These are phyloP conservation scores for Myrmaecium sp. DNA, from an alignment of 2,329 filamentous ascomycete genomes.

Conservation along the genomic window DNA sequence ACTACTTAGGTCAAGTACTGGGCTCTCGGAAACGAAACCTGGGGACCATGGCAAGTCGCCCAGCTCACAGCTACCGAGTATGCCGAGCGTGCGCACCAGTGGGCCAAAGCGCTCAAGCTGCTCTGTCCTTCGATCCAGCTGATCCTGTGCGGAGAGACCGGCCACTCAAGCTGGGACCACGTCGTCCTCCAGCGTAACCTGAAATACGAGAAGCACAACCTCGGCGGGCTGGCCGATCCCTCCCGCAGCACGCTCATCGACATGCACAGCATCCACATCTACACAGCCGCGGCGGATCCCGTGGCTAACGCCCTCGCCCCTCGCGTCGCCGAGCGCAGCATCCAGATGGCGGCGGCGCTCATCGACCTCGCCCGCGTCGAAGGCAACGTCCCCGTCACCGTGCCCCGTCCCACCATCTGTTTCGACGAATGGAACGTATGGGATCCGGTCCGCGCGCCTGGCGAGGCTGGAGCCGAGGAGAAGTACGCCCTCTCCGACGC, in stretches of 20 bases:
- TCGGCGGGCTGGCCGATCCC: no score
- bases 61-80: conserved; percentile 55
- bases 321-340: conserved; percentile 53
- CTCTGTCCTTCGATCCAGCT: conserved; percentile 51
- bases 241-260: conserved; percentile 46
- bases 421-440: conserved; percentile 81
- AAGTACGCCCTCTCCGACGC: conserved; percentile 59
- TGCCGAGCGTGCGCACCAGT: conserved; percentile 50
- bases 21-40: conserved; percentile 64
- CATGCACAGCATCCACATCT: conserved; percentile 70
- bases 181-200: conserved; percentile 56
- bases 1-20: conserved; percentile 50
- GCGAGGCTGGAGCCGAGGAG: conserved; percentile 56
- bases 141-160: conserved; percentile 60
- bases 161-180: conserved; percentile 53
- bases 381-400: conserved; percentile 40
- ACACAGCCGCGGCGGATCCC: conserved; percentile 42
- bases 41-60: conserved; percentile 50
- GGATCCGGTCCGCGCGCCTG: conserved; percentile 55
- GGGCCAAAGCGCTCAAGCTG: conserved; percentile 56
- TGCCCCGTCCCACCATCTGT: conserved; percentile 54
- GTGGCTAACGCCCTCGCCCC: conserved; percentile 35
- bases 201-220: conserved; percentile 30
- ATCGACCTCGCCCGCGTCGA: conserved; percentile 61
- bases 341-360: conserved; percentile 49